Evolutionary conservation across 441 rosid species (phyloP), one percentile per base, ranked within the genome.

Genomic region (Brassica balearica): DNA sequence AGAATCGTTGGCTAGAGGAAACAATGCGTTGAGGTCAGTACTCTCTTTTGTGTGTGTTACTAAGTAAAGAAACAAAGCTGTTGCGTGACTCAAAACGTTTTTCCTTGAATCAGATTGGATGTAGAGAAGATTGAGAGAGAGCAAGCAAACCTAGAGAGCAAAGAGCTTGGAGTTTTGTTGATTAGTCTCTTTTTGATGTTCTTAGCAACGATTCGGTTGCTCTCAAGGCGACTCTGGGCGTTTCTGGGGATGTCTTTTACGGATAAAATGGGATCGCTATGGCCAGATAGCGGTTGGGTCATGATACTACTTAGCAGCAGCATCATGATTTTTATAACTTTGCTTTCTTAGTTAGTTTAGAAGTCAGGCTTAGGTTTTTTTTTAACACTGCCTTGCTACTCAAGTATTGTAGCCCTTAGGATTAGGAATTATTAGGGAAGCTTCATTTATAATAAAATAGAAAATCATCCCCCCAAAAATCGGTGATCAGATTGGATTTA

Each of bases 291-390:
- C 53, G 96, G 96, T 74, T 95, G 99, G 97, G 58, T 86, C 32
- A 81, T 95, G 87, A 86, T 91, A 74, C 84, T 95, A 29, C 78
- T 89, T 75, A 92, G 97, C 86, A 91, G 97, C 88, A 85, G 88
- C 65, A 83, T 91, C 87, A 87, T 92, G 72, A 85, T 95, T 71
- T 88, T 91, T 86, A 86, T 93, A 25, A 88, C 95, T 62, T 83
- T 90, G 76, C 83, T 88, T 53, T 87, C 86, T 59, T 79, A 79
- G 75, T 14, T 53, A 65, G 58, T 4, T 0, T 73, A 68, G 46
- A 71, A 27, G 32, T 3, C 58, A 63, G 67, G 67, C 15, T 60
- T 74, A 69, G 72, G 32, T 0, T 53, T 5, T 58, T 9, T 59
- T 2, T 65, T 34, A 61, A 38, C 73, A 61, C 14, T 62, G 27